Evolutionary conservation across 2,329 filamentous ascomycete species (phyloP).

Genomic region (Mycogone perniciosa): DNA sequence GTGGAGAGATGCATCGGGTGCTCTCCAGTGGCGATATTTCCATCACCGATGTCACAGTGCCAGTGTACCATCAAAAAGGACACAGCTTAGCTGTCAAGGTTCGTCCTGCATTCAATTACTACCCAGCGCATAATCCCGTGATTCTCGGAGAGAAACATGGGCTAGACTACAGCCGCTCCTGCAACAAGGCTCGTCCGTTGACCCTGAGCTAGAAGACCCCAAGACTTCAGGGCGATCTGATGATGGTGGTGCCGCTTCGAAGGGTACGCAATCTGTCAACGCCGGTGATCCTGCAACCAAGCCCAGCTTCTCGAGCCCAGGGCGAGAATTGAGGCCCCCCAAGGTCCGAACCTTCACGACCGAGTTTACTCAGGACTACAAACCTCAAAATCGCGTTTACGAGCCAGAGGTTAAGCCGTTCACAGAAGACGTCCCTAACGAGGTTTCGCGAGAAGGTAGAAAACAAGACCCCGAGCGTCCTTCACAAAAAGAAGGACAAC

Average conservation of each 20-base stretch:
- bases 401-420: slow-evolving; percentile 9
- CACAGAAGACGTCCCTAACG: not conserved
- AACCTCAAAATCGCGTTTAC: not conserved
- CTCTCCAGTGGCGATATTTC: slow-evolving; percentile 13
- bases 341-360: slow-evolving; percentile 9
- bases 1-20: slow-evolving; percentile 16
- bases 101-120: slow-evolving; percentile 19
- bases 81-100: slow-evolving; percentile 21
- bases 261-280: too few relatives aligned
- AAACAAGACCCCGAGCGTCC: too few relatives aligned
- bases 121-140: slow-evolving; percentile 11
- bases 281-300: too few relatives aligned
- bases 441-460: not conserved
- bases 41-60: slow-evolving; percentile 11
- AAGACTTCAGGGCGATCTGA: not conserved
- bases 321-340: not conserved
- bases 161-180: slow-evolving; percentile 4
- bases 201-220: slow-evolving; percentile 1
- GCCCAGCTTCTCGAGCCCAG: too few relatives aligned
- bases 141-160: not conserved
- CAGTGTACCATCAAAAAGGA: slow-evolving; percentile 15
- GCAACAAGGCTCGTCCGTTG: slow-evolving; percentile 17
- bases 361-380: not conserved
- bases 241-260: too few relatives aligned
- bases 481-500: too few relatives aligned